Evolutionary conservation across 2,329 filamentous ascomycete genomes (phyloP), one percentile per base, ranked within the genome.

Genomic region (Fusarium guadeloupense): DNA sequence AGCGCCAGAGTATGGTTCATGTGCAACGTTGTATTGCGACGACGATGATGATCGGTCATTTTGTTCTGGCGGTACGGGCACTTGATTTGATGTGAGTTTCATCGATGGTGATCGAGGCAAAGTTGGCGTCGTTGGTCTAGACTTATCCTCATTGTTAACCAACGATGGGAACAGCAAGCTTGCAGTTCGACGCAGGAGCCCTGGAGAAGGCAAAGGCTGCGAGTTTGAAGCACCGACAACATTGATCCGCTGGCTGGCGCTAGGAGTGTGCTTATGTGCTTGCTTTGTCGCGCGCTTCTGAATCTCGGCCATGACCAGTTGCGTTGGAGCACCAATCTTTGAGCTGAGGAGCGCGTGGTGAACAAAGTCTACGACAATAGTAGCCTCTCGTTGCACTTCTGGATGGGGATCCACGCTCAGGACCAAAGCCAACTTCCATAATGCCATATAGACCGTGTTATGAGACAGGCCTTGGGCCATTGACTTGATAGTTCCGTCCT

Each of bases 381-480:
- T 88, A 9, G 93, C 94, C 73, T 95, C 91, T 64, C 89, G 85
- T 61, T 96, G 91, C 28, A 98, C 91, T 71, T 98, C 94, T 2
- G 94, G 93, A 71, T 97, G 93, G 34, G 95, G 94, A 72, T 99
- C 95, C 16, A 96, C 92, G 38, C 92, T 94, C 74, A 98, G 83
- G 60, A 96, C 91, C 55, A 97, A 81, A 37, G 96, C 83, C 70
- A 97, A 91, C 74, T 96, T 95, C 95, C 95, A 99, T 60, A 96
- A 90, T 1, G 93, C 91, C 25, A 93, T 90, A 74, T 96, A 97
- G 16, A 97, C 91, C 0, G 93, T 97, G 71, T 96, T 95, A 63
- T 91, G 88, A 12, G 93, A 92, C 10, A 91, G 76, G 1, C 86
- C 84, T 38, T 86, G 83, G 3, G 83, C 80, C 3, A 79, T 71